Base-by-base conservation (phyloP, 2,329 filamentous ascomycete species). In the Hypomyces rosellus region DNA sequence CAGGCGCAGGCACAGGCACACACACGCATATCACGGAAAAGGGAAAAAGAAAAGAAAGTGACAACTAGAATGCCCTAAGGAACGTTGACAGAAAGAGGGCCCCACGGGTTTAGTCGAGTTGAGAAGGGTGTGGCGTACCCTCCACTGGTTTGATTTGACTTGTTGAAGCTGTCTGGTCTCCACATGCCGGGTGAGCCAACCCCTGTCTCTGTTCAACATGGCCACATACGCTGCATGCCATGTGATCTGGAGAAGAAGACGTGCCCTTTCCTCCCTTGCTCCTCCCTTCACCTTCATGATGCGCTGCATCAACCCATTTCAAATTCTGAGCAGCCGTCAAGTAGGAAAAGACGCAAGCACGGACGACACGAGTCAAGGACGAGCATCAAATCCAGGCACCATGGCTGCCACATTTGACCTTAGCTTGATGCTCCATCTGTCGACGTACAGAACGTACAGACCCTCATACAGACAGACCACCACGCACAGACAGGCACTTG, bases 191-290 rank as follows among this genome's bases (percentile, higher is more conserved):
- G 13, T 16, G 16, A n/a, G 36, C 36, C 36, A 30, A 30, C 25
- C 25, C 36, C 16, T 38, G 36, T 38, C 36, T n/a, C 16, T 38
- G 25, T 44, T 48, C 8, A 41, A 34, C 15, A 48, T 30, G 45
- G 45, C 49, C 45, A 51, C 49, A 51, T 51, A 30, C 22, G 30
- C 39, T 25, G 38, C 45, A 45, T 42, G 34, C 45, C 49, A 47
- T 51, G 49, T 51, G 49, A 51, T 48, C 49, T 48, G 34, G 39
- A 51, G 49, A 39, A 34, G 37, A 34, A 34, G 36, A 40, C 36
- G 42, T 22, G 30, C 20, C 20, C 20, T 20, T 3, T 5, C 20
- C 20, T 20, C 20, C 3, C 20, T 20, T 20, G 20, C 20, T n/a
- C 20, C 20, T 20, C 20, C 20, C 20, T 20, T 20, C 20, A 3